phyloP scores from a whole-genome alignment of 169 alveolate species.

The Plasmodium adleri region DNA sequence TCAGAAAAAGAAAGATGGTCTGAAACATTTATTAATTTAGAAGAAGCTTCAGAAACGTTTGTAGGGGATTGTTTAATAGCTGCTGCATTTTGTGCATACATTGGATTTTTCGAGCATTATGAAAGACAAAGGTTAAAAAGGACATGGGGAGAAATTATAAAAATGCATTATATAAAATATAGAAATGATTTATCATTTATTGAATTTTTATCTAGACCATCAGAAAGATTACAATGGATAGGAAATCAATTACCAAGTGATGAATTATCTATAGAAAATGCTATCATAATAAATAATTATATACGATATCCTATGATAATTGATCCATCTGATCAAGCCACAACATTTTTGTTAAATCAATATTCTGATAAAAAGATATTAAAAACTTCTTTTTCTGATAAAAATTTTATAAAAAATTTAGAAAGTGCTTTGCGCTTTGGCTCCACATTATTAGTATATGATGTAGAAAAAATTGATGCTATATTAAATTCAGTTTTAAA shows the following conservation, averaged over 20 bases:
- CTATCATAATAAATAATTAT: conserved; percentile 92
- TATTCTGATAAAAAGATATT: conserved; percentile 90
- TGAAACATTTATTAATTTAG: conserved; percentile 86
- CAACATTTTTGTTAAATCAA: conserved; percentile 84
- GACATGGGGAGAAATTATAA: conserved; percentile 82
- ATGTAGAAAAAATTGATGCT: conserved; percentile 94
- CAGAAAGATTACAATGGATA: conserved; percentile 91
- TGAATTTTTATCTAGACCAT: conserved; percentile 96
- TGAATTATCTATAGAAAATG: conserved; percentile 97
- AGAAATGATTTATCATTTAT: conserved; percentile 92
- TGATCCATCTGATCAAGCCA: conserved; percentile 95
- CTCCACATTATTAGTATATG: conserved; percentile 95
- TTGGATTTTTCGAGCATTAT: conserved; percentile 93
- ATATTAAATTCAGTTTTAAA: conserved; percentile 90
- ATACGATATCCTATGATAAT: conserved; percentile 96
- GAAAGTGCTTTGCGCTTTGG: conserved; percentile 97
- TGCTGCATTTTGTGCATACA: conserved; percentile 95
- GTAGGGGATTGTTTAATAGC: conserved; percentile 96
- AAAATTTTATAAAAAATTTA: conserved; percentile 92
- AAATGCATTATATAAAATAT: conserved; percentile 80
- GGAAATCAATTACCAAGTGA: conserved; percentile 96
- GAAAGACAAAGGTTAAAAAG: conserved; percentile 65
- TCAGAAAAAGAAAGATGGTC: conserved; percentile 96
- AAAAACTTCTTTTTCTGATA: conserved; percentile 90
- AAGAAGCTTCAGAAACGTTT: conserved; percentile 81